These are phyloP conservation scores for Escallonia rubra DNA, from an alignment of 129 eudicot species.

Conservation along the genomic window DNA sequence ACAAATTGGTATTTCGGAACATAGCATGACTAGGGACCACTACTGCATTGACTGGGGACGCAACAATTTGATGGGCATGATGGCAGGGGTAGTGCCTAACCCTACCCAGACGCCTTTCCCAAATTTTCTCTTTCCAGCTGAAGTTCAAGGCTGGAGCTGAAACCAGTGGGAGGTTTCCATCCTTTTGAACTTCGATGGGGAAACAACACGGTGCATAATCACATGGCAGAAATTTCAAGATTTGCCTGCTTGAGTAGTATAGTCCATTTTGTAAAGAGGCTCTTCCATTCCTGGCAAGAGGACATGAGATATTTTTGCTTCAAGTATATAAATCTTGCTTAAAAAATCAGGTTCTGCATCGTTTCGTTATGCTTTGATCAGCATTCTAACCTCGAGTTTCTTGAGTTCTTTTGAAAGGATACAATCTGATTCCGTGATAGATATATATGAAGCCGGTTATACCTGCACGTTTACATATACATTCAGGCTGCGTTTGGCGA, in stretches of 20 bases:
- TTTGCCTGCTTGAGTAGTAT: neutral
- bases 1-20: conserved; percentile 3
- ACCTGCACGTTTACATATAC: too few relatives aligned
- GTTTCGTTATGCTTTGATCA: too few relatives aligned
- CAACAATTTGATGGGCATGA: conserved; percentile 7
- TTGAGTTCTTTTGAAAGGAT: neutral
- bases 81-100: conserved; percentile 6
- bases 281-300: neutral
- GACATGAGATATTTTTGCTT: neutral
- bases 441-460: neutral
- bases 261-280: neutral
- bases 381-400: neutral
- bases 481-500: too few relatives aligned
- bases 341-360: too few relatives aligned
- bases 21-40: conserved; percentile 4
- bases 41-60: conserved; percentile 7
- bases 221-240: neutral
- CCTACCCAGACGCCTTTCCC: conserved; percentile 23
- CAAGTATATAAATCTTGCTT: neutral
- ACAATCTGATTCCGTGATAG: too few relatives aligned
- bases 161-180: neutral
- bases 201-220: neutral
- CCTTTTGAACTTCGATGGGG: neutral
- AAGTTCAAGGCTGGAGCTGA: conserved; percentile 43
- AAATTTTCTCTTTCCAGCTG: conserved; percentile 22